These are phyloP conservation scores for Ulmus americana DNA, from an alignment of 331 rosid species.

Conservation along the genomic window DNA sequence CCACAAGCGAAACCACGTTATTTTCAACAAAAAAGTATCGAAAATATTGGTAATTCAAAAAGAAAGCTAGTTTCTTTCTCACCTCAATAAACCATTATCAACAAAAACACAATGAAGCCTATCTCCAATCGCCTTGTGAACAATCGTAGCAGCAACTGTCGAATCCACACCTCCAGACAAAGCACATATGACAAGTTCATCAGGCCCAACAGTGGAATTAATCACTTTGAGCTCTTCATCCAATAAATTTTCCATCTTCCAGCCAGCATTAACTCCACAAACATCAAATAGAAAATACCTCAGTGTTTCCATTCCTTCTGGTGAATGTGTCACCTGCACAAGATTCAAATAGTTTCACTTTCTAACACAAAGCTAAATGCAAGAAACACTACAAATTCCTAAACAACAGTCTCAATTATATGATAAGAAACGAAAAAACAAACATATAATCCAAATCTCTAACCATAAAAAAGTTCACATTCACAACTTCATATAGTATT, in stretches of 20 bases:
- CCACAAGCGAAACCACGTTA: neutral
- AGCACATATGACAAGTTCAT: constrained; percentile 79
- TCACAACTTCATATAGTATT: neutral
- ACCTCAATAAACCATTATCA: constrained; percentile 92
- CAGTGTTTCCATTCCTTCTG: constrained; percentile 77
- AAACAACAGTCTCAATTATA: too few relatives aligned
- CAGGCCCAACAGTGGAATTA: constrained; percentile 46
- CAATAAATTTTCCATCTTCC: constrained; percentile 85
- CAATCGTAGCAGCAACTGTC: constrained; percentile 87
- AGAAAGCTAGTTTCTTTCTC: constrained; percentile 16
- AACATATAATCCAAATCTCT: neutral
- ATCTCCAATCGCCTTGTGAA: constrained; percentile 85
- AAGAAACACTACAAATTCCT: neutral
- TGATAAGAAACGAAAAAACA: too few relatives aligned
- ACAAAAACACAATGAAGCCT: constrained; percentile 94
- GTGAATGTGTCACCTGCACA: constrained; percentile 83
- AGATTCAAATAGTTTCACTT: constrained; percentile 6
- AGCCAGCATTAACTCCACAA: constrained; percentile 59
- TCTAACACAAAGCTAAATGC: neutral
- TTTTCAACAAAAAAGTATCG: neutral
- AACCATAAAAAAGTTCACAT: constrained; percentile 1
- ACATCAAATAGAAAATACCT: constrained; percentile 63
- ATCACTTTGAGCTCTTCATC: constrained; percentile 80
- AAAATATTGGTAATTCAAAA: neutral
- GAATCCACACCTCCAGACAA: constrained; percentile 98